These are phyloP conservation scores for Tremella yokohamensis DNA, from an alignment of 768 basidiomycete species.

Conservation along the genomic window DNA sequence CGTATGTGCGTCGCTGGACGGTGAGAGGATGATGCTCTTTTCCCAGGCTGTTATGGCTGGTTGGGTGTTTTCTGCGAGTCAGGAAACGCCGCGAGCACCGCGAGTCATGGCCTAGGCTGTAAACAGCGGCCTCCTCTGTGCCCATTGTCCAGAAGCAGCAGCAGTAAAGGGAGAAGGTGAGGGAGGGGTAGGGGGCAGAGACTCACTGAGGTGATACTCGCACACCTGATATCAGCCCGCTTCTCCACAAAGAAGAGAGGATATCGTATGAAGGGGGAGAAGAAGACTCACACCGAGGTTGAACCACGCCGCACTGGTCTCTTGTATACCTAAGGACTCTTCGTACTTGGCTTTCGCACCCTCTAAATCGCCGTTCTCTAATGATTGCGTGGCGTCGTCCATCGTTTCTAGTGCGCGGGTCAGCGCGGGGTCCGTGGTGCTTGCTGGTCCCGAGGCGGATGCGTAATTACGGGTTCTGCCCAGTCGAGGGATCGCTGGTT, in stretches of 20 bases:
- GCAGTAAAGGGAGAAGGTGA: neutral
- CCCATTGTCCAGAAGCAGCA: neutral
- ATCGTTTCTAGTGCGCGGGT: constrained; percentile 33
- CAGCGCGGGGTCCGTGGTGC: constrained; percentile 34
- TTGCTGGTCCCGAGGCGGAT: constrained; percentile 20
- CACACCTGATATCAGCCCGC: constrained; percentile 30
- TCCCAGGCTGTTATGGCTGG: constrained; percentile 47
- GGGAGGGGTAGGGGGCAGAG: neutral
- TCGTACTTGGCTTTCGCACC: constrained; percentile 35
- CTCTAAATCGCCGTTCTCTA: constrained; percentile 47
- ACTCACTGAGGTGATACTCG: constrained; percentile 42
- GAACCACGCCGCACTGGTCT: constrained; percentile 43
- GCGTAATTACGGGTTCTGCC: neutral
- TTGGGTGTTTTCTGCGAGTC: constrained; percentile 34
- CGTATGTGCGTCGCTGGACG: constrained; percentile 50
- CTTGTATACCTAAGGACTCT: constrained; percentile 34
- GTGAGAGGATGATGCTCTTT: constrained; percentile 35
- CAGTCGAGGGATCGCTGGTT: no score
- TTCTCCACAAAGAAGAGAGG: neutral
- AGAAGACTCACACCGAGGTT: constrained; percentile 45
- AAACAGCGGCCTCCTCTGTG: neutral
- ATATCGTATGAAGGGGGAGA: neutral
- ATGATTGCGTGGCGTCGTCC: constrained; percentile 31
- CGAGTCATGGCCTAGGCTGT: neutral
- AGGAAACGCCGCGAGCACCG: neutral